Conservation (phyloP, 768 basidiomycete species). For the Macrolepiota dolichaula region DNA sequence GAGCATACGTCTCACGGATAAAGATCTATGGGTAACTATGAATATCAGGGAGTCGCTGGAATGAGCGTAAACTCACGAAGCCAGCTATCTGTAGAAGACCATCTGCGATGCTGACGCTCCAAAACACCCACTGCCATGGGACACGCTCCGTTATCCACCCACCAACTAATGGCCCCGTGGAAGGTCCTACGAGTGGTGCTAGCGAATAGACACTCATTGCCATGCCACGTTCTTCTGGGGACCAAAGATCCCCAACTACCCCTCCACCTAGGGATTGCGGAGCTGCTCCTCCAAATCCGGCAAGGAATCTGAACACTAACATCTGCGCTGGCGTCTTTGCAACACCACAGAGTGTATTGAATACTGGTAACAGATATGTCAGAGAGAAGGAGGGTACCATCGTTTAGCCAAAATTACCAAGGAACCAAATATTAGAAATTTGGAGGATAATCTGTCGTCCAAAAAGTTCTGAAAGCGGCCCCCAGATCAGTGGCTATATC, state of each 20-base stretch:
- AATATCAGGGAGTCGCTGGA: not conserved
- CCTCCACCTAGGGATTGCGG: conserved; percentile 62
- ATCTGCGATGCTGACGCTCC: conserved; percentile 51
- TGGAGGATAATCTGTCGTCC: conserved; percentile 49
- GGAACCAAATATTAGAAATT: conserved; percentile 53
- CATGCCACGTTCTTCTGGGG: conserved; percentile 47
- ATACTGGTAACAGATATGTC: conserved; percentile 24
- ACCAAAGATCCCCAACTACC: conserved; percentile 49
- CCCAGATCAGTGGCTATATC: conserved; percentile 32
- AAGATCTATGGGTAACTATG: conserved; percentile 14
- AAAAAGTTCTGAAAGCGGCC: conserved; percentile 35
- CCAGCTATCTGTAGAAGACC: conserved; percentile 44
- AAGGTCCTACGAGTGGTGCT: conserved; percentile 47
- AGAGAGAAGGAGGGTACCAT: not conserved
- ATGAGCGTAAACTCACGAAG: conserved; percentile 32
- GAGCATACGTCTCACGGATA: conserved; percentile 41
- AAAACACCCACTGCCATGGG: conserved; percentile 63
- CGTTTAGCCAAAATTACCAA: conserved; percentile 35
- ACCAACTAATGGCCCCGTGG: conserved; percentile 32
- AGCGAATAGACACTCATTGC: conserved; percentile 53
- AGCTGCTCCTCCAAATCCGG: conserved; percentile 63
- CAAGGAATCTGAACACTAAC: conserved; percentile 58
- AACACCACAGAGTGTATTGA: conserved; percentile 48
- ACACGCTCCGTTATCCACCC: conserved; percentile 47
- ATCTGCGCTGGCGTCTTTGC: conserved; percentile 48